Percentiles rank a stretch among this genome's conserved stretches.
phyloP scores from a whole-genome alignment of 1,284 basidiomycete species.

The Microbotryomycetes sp. region DNA sequence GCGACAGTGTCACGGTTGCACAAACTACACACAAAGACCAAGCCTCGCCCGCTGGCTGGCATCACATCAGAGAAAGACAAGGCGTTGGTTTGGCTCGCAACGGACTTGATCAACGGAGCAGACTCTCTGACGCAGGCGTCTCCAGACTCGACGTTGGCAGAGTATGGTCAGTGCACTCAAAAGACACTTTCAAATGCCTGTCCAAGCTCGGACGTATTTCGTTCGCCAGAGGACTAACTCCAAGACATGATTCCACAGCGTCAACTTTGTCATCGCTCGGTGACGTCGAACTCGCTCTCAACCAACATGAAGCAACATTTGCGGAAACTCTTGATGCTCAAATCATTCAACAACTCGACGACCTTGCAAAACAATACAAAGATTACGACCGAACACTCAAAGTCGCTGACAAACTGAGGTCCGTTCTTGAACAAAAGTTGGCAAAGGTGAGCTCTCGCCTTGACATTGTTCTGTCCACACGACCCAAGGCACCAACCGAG shows the following conservation, averaged over 20 bases:
- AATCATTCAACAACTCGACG: conserved; percentile 5
- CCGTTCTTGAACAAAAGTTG: conserved; percentile 4
- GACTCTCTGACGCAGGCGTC: not conserved
- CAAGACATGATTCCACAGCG: too few relatives aligned
- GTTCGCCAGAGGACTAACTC: too few relatives aligned
- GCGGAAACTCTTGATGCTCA: not conserved
- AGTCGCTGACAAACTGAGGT: conserved; percentile 19
- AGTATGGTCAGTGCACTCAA: not conserved
- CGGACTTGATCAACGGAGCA: not conserved
- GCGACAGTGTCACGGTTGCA: conserved; percentile 1
- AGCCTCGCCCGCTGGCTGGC: not conserved
- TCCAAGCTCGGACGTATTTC: too few relatives aligned
- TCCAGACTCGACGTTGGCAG: not conserved
- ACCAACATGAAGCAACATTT: not conserved
- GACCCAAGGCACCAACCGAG: not conserved
- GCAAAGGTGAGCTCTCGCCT: conserved; percentile 6
- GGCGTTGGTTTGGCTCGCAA: conserved; percentile 1
- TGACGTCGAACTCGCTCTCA: not conserved
- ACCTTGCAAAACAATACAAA: not conserved
- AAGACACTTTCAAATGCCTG: not conserved
- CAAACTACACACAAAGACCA: conserved; percentile 5
- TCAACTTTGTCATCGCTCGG: conserved; percentile 4
- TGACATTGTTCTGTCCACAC: not conserved
- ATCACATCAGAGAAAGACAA: not conserved
- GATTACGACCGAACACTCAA: conserved; percentile 6